Evolutionary conservation across 768 basidiomycete species (phyloP).

Genomic region (Mycena sanguinolenta): DNA sequence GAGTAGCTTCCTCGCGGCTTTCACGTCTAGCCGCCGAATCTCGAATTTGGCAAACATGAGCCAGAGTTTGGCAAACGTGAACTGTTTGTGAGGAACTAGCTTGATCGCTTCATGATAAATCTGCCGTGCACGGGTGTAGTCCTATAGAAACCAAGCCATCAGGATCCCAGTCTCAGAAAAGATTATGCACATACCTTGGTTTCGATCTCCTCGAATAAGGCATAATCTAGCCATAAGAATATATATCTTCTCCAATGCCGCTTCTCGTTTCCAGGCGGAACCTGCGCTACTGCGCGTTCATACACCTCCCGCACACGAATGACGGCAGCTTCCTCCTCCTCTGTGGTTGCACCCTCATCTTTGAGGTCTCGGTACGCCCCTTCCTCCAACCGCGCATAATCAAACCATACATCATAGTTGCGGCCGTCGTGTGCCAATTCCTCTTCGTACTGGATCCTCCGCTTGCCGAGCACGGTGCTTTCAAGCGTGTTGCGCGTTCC

Average conservation of each 20-base stretch:
- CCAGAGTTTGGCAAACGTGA: slow-evolving; percentile 99
- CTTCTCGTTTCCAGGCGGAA: slow-evolving; percentile 95
- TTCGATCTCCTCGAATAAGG: slow-evolving; percentile 96
- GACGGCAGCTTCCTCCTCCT: slow-evolving; percentile 74
- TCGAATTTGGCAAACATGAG: slow-evolving; percentile 93
- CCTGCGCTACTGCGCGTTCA: slow-evolving; percentile 94
- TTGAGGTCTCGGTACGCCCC: slow-evolving; percentile 82
- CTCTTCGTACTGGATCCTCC: slow-evolving; percentile 99
- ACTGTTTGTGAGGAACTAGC: slow-evolving; percentile 95
- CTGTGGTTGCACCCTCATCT: slow-evolving; percentile 79
- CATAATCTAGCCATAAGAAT: slow-evolving; percentile 95
- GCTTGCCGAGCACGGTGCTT: slow-evolving; percentile 94
- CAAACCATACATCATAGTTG: slow-evolving; percentile 99
- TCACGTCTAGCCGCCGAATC: slow-evolving; percentile 83
- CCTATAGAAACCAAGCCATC: slow-evolving; percentile 57
- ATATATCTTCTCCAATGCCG: slow-evolving; percentile 92
- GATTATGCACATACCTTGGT: slow-evolving; percentile 72
- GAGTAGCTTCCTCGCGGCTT: slow-evolving; percentile 88
- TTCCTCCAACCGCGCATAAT: slow-evolving; percentile 94
- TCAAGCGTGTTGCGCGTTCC: slow-evolving; percentile 91
- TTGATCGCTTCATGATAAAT: slow-evolving; percentile 92
- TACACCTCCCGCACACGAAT: slow-evolving; percentile 92
- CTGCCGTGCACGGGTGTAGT: slow-evolving; percentile 87
- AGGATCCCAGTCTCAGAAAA: slow-evolving; percentile 3
- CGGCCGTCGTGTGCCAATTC: slow-evolving; percentile 91